Evolutionary conservation across 306 rosid genomes (phyloP).

Genomic region (Cucurbita moschata): DNA sequence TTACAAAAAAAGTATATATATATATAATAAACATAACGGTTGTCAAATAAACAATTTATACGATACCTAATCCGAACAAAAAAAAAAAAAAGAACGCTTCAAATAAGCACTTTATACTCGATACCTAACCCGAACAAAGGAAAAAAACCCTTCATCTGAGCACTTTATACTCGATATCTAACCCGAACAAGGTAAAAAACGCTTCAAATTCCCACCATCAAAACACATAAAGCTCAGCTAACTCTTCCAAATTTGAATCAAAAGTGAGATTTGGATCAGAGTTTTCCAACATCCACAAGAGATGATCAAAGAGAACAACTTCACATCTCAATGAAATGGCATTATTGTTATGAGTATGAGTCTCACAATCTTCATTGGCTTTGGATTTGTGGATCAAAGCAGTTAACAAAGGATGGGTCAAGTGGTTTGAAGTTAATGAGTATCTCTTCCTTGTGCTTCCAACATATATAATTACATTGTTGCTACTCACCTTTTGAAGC

Average conservation of each 20-base stretch:
- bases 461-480: slow-evolving; percentile 28
- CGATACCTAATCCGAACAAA: too few species aligned
- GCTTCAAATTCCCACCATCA: neutral
- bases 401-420: slow-evolving; percentile 55
- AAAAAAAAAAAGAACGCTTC: too few species aligned
- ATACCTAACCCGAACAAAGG: too few species aligned
- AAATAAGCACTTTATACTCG: too few species aligned
- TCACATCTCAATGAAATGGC: slow-evolving; percentile 56
- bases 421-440: slow-evolving; percentile 40
- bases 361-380: slow-evolving; percentile 5
- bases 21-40: too few species aligned
- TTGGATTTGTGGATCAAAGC: slow-evolving; percentile 53
- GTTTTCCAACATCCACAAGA: slow-evolving; percentile 80
- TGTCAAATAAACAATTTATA: too few species aligned
- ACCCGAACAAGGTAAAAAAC: too few species aligned
- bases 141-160: too few species aligned
- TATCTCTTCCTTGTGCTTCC: slow-evolving; percentile 73
- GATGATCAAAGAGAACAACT: slow-evolving; percentile 82
- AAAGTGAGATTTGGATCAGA: slow-evolving; percentile 55
- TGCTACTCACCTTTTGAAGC: slow-evolving; percentile 15
- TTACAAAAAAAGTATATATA: too few species aligned
- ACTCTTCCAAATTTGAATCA: slow-evolving; percentile 60
- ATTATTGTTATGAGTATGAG: neutral
- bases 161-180: too few species aligned
- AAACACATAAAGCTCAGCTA: slow-evolving; percentile 67